Evolutionary conservation across 2,329 filamentous ascomycete genomes (phyloP).

Genomic region (Orbilia blumenaviensis): DNA sequence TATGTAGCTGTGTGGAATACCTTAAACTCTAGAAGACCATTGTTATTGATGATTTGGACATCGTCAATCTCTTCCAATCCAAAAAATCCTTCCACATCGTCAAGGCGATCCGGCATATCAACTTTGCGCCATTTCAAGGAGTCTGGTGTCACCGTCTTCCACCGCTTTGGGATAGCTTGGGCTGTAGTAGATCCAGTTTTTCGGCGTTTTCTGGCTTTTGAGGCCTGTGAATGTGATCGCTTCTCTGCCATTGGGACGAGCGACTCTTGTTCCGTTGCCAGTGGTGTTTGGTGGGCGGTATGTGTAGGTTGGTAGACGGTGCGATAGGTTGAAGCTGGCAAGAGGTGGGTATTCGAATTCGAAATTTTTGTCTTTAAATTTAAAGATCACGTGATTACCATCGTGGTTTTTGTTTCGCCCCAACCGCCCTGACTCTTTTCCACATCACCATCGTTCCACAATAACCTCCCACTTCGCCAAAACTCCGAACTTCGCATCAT

Average conservation of each 20-base stretch:
- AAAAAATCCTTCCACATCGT: slow-evolving; percentile 93
- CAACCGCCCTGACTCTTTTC: background rate
- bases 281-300: background rate
- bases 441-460: background rate
- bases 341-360: background rate
- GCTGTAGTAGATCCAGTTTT: slow-evolving; percentile 12
- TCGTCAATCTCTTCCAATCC: slow-evolving; percentile 91
- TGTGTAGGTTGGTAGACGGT: background rate
- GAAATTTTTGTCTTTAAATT: slow-evolving; percentile 36
- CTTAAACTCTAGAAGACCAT: slow-evolving; percentile 64
- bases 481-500: background rate
- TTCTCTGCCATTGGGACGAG: slow-evolving; percentile 40
- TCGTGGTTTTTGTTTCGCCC: slow-evolving; percentile 3
- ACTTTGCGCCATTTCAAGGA: slow-evolving; percentile 73
- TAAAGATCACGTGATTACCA: slow-evolving; percentile 31
- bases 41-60: slow-evolving; percentile 80
- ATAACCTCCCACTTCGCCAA: background rate
- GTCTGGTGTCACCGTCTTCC: slow-evolving; percentile 61
- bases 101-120: slow-evolving; percentile 75
- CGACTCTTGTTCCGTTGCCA: background rate
- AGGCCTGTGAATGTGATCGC: slow-evolving; percentile 37
- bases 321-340: background rate
- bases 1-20: slow-evolving; percentile 58
- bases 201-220: slow-evolving; percentile 36
- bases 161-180: slow-evolving; percentile 27